phyloP scores from a whole-genome alignment of 106 monocot genomes.

The Dioscorea alata region DNA sequence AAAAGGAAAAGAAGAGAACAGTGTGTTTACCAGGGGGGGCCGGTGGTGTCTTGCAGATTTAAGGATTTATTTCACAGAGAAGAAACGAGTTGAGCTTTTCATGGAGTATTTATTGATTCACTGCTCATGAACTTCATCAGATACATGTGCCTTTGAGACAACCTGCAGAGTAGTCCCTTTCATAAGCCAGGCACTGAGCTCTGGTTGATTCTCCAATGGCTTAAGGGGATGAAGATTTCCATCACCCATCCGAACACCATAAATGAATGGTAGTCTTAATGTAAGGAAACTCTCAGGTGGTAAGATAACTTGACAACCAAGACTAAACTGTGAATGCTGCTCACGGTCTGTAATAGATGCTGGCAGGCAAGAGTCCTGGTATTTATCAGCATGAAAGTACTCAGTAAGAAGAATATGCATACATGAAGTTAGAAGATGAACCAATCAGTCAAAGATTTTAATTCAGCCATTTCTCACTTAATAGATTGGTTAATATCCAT shows the following conservation, averaged over 20 bases:
- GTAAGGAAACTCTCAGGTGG: conserved; percentile 92
- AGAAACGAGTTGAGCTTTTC: too few species aligned
- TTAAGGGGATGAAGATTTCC: conserved; percentile 61
- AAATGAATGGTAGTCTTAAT: conserved; percentile 84
- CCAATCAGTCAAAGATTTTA: too few species aligned
- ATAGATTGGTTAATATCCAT: too few species aligned
- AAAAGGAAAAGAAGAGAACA: too few species aligned
- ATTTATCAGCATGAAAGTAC: too few species aligned
- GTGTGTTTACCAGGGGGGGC: too few species aligned
- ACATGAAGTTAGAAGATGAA: too few species aligned
- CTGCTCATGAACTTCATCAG: conserved; percentile 12
- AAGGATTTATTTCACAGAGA: too few species aligned
- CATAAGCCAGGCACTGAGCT: conserved; percentile 82
- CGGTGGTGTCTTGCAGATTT: too few species aligned
- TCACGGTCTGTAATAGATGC: conserved; percentile 31
- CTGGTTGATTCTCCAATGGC: conserved; percentile 52
- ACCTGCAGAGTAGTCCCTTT: conserved; percentile 80
- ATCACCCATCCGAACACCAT: conserved; percentile 59
- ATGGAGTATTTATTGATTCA: background rate
- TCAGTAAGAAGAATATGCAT: too few species aligned
- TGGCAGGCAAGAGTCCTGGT: conserved; percentile 70
- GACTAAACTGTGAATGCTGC: conserved; percentile 52
- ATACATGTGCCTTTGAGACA: conserved; percentile 46
- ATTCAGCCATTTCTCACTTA: too few species aligned
- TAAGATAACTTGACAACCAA: conserved; percentile 64